Evolutionary conservation across 208 protist species (phyloP), one percentile per base, ranked within the genome.

Genomic region (Naegleria fowleri): DNA sequence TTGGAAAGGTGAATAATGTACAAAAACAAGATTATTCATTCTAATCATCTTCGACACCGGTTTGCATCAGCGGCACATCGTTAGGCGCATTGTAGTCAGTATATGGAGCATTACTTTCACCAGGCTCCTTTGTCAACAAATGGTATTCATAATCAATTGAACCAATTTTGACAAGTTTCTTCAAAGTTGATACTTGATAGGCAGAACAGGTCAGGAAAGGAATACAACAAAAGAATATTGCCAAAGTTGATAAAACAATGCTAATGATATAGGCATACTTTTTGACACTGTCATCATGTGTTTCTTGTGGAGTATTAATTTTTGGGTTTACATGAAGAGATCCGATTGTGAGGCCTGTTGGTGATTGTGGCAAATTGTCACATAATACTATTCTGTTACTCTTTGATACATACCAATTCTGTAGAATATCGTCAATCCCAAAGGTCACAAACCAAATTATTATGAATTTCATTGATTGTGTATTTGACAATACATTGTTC

Each of bases 251-350:
- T 79, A 79, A 79, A 79, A 79, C 67, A 79, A 79, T 79, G n/a
- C 67, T 79, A n/a, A 79, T 79, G n/a, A 79, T 79, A 36, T 79
- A 79, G 7, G 67, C 67, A 79, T 79, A 36, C 25, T 79, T 79
- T 33, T 79, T 79, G 11, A 67, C 55, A 67, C 55, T 67, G 3
- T 15, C 11, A 29, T 67, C 13, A 0, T 67, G 2, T 67, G 55
- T 67, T 67, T 67, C 55, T 29, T 67, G 0, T 29, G 55, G 55
- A 29, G 55, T 67, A 13, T 67, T 67, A 19, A 67, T 29, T 15
- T 4, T 67, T 67, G 55, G 55, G 19, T 67, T 67, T 22, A 29
- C 11, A 29, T 29, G 0, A 19, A 67, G 55, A 67, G 55, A 67
- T 67, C 55, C 55, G 19, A 67, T 67, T 4, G 55, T 67, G 11